Conservation (phyloP, 1,284 basidiomycete species). For the Leccinum subrobustum region DNA sequence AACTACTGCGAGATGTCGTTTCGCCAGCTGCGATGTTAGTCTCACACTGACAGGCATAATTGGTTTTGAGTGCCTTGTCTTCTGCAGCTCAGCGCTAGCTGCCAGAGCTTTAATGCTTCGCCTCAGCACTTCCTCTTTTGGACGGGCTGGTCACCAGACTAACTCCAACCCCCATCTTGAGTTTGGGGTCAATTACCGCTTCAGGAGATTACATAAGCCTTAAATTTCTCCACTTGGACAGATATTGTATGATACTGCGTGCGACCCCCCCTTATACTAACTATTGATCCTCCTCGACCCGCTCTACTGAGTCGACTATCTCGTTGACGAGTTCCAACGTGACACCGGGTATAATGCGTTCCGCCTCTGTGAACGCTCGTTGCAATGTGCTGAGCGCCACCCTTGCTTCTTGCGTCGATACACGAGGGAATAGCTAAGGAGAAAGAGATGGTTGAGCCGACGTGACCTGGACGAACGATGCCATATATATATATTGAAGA, state of each 20-base stretch:
- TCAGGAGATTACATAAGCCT: not conserved
- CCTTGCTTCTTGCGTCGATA: constrained; percentile 32
- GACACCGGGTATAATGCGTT: constrained; percentile 83
- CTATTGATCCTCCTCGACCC: constrained; percentile 66
- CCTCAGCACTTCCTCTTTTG: too few species aligned
- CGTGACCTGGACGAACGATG: not conserved
- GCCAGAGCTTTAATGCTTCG: too few species aligned
- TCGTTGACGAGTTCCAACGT: constrained; percentile 75
- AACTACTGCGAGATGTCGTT: not conserved
- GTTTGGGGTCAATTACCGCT: not conserved
- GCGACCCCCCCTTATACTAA: too few species aligned
- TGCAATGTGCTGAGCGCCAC: constrained; percentile 77
- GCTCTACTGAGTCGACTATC: constrained; percentile 43
- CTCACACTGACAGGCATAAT: not conserved
- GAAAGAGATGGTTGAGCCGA: constrained; percentile 38
- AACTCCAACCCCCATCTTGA: too few species aligned
- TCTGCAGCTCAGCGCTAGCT: too few species aligned
- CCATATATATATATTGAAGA: constrained; percentile 30
- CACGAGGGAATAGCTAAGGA: constrained; percentile 80
- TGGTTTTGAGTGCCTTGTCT: not conserved
- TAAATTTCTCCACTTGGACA: not conserved
- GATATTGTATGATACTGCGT: constrained; percentile 4
- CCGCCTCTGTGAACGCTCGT: constrained; percentile 88
- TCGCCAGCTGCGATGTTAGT: not conserved
- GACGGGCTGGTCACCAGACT: too few species aligned